phyloP scores from a whole-genome alignment of 2,329 filamentous ascomycete genomes.

The Penicillium sp. region DNA sequence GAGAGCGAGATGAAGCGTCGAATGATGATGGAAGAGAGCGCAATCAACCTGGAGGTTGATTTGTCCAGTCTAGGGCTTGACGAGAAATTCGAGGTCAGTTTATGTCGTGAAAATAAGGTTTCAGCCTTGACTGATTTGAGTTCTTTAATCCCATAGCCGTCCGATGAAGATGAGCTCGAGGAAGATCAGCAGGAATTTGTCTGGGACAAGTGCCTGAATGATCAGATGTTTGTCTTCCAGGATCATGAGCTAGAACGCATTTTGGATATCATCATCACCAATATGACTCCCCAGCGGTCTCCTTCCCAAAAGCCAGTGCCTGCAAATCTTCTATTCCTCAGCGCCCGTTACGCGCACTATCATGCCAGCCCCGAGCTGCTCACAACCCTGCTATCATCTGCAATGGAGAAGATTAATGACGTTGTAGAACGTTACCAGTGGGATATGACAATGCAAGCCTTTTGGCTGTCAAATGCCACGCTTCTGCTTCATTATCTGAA shows the following conservation, averaged over 20 bases:
- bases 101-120: neutral
- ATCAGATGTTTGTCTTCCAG: slow-evolving; percentile 99
- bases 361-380: slow-evolving; percentile 86
- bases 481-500: slow-evolving; percentile 94
- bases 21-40: slow-evolving; percentile 98
- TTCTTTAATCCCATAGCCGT: slow-evolving; percentile 40
- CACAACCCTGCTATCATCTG: slow-evolving; percentile 73
- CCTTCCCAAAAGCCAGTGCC: slow-evolving; percentile 97
- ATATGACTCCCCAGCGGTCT: slow-evolving; percentile 94
- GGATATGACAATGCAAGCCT: slow-evolving; percentile 99
- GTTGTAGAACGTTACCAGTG: slow-evolving; percentile 95
- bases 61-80: slow-evolving; percentile 93
- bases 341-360: slow-evolving; percentile 93
- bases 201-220: slow-evolving; percentile 89
- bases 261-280: slow-evolving; percentile 92
- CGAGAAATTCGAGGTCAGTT: slow-evolving; percentile 81
- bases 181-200: slow-evolving; percentile 93
- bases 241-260: slow-evolving; percentile 89
- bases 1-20: slow-evolving; percentile 92
- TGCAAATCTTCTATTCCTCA: slow-evolving; percentile 94
- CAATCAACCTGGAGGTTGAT: slow-evolving; percentile 93
- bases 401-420: slow-evolving; percentile 95
- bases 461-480: slow-evolving; percentile 98
- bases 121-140: neutral
- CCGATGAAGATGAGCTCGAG: slow-evolving; percentile 82